Base-by-base conservation (phyloP, 1,284 basidiomycete genomes). In the Xerocomus nothofagi region DNA sequence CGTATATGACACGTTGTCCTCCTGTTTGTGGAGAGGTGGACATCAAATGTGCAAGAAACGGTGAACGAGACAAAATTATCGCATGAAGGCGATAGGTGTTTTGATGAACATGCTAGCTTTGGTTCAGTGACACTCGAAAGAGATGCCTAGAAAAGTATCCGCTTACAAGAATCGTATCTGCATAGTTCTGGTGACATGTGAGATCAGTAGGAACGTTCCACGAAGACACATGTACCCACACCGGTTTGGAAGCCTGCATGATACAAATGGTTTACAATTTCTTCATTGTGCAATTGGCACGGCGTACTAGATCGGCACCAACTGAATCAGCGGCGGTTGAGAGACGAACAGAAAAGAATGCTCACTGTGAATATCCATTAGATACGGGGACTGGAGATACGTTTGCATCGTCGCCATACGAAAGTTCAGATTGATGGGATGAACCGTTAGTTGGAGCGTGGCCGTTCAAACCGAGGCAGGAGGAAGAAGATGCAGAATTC, bases 11-110 rank as follows among this genome's bases (percentile, higher is more conserved):
- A 54, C 82, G 78, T 61, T 84, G 81, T 18, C 78, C 80, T 55
- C 75, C 76, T 63, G 80, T 51, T 69, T 76, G 79, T 53, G 82
- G 78, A 51, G 87, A 79, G 57, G 88, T 83, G 56, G 84, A 84
- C 82, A 94, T 88, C 58, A 92, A 74, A 66, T 91, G 90, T 36
- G 85, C 87, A 60, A 93, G 80, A 70, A 83, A 91, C 38, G 92
- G 91, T 31, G 89, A 92, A 48, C 88, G 85, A 49, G 90, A 89
- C 52, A 94, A 77, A 59, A 93, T 86, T 68, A 94, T 86, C 58
- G 85, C 80, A 68, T 91, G 88, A 44, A 90, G 78, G 53, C 82
- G 80, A 68, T 89, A 90, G 51, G 77, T 74, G 68, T 80, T 82
- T 74, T 85, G 81, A 61, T 83, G 80, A 51, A 88, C 82, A 73